Conservation (phyloP, 352 stramenopile genomes). For the Phytophthora sp. region DNA sequence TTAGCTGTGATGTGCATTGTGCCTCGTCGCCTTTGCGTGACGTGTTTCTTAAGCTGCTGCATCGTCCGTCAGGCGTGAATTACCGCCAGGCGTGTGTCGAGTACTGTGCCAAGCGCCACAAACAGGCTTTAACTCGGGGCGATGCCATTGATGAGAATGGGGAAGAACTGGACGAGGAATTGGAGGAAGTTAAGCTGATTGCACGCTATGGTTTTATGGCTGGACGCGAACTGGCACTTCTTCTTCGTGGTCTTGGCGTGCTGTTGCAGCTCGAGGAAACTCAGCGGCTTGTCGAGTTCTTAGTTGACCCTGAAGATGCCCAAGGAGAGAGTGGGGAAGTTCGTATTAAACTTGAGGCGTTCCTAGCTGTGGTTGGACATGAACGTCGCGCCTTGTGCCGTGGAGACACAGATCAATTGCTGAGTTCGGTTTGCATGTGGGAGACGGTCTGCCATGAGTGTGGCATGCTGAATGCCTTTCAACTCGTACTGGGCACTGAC, state of each 20-base stretch:
- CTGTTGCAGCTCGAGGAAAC: conserved; percentile 82
- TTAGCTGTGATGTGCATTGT: conserved; percentile 90
- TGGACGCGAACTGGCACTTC: conserved; percentile 54
- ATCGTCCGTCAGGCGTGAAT: conserved; percentile 82
- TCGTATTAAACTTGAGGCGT: conserved; percentile 57
- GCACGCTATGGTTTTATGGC: conserved; percentile 57
- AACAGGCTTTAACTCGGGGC: conserved; percentile 54
- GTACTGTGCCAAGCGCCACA: conserved; percentile 67
- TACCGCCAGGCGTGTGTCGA: conserved; percentile 84
- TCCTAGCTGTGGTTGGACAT: conserved; percentile 85
- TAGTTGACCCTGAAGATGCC: conserved; percentile 65
- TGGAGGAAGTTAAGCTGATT: conserved; percentile 72
- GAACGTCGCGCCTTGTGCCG: conserved; percentile 64
- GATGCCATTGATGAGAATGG: conserved; percentile 62
- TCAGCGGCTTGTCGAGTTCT: conserved; percentile 86
- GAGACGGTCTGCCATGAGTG: conserved; percentile 92
- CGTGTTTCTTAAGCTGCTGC: conserved; percentile 92
- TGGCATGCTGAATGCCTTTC: conserved; percentile 91
- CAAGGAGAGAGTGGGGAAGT: conserved; percentile 37
- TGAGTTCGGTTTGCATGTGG: conserved; percentile 91
- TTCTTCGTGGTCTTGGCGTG: conserved; percentile 79
- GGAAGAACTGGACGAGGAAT: conserved; percentile 65
- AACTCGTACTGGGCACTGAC: conserved; percentile 71
- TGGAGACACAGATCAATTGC: conserved; percentile 75
- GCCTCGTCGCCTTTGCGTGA: conserved; percentile 86